These are phyloP conservation scores for Trametes punicea DNA, from an alignment of 768 basidiomycete species.

Conservation along the genomic window DNA sequence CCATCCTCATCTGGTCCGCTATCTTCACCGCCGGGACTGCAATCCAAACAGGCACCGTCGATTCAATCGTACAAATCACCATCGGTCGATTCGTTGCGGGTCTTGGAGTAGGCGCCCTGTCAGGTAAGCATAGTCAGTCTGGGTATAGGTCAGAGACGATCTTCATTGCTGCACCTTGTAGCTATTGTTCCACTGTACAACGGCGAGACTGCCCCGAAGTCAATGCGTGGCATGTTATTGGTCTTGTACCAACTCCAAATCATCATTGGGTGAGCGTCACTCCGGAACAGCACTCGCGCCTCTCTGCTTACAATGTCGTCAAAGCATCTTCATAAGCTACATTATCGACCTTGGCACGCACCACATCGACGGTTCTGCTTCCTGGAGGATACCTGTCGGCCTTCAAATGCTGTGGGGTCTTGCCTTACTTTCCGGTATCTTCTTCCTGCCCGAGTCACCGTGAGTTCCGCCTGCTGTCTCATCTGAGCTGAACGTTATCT, in stretches of 20 bases:
- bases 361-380: constrained; percentile 49
- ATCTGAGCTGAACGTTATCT: background rate
- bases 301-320: background rate
- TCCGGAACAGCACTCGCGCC: background rate
- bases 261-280: constrained; percentile 52
- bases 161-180: background rate
- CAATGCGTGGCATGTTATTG: constrained; percentile 65
- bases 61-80: constrained; percentile 61
- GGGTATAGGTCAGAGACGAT: no score
- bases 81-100: constrained; percentile 76
- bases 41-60: constrained; percentile 64
- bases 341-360: constrained; percentile 69
- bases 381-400: constrained; percentile 75
- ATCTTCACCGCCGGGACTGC: constrained; percentile 70
- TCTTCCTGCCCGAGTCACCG: constrained; percentile 80
- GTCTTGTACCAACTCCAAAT: constrained; percentile 79
- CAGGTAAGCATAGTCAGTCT: constrained; percentile 37
- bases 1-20: constrained; percentile 71
- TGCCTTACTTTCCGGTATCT: constrained; percentile 62
- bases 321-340: constrained; percentile 70
- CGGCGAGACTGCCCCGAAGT: constrained; percentile 75
- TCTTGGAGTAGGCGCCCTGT: constrained; percentile 73
- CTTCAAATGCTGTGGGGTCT: constrained; percentile 70
- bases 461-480: constrained; percentile 31
- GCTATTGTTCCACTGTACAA: constrained; percentile 52